Base-by-base conservation (phyloP, 306 rosid species). In the Fagus crenata region DNA sequence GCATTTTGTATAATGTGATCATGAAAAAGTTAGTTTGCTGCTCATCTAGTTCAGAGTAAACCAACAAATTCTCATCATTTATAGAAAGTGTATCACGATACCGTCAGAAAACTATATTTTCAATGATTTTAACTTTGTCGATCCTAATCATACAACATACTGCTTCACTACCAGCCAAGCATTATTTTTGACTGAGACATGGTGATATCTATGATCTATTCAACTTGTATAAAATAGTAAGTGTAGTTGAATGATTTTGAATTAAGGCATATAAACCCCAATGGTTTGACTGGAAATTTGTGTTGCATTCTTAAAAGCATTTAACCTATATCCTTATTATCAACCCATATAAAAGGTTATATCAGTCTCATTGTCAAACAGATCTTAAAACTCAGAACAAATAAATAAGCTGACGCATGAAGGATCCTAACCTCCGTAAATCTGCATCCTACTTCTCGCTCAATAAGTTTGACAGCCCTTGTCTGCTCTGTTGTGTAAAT, bases 391-490 rank as follows among this genome's bases (percentile, higher is more conserved):
- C 80, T 72, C 40, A 15, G 32, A 72, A 63, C 14, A 51, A 37
- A 49, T 55, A 39, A 75, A 78, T 32, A 60, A 12, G 37, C 55
- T 49, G n/a, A 43, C n/a, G n/a, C 51, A 76, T 61, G 60, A 78
- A 32, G 70, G 13, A 74, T 73, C 18, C 72, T 78, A 64, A 95
- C 99, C 99, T 96, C 99, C 1, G 78, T 76, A 91, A 96, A 96
- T 85, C 69, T 88, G 87, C 84, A 71, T 70, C 98, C 98, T 63
- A 96, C 98, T 63, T 96, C 99, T 54, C 92, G 90, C 84, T 96
- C 99, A 75, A 96, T 92, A 33, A 73, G 17, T 85, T 51, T 89
- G 37, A 93, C 89, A 73, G 89, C 84, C 88, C 92, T 91, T 22
- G 85, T 12, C 81, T 96, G 94, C 55, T 81, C 93, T 11, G 84